A percentile compares a stretch with the other conserved stretches of the same genome.
Conservation (phyloP, 768 basidiomycete genomes). For the Leccinellum luteum region DNA sequence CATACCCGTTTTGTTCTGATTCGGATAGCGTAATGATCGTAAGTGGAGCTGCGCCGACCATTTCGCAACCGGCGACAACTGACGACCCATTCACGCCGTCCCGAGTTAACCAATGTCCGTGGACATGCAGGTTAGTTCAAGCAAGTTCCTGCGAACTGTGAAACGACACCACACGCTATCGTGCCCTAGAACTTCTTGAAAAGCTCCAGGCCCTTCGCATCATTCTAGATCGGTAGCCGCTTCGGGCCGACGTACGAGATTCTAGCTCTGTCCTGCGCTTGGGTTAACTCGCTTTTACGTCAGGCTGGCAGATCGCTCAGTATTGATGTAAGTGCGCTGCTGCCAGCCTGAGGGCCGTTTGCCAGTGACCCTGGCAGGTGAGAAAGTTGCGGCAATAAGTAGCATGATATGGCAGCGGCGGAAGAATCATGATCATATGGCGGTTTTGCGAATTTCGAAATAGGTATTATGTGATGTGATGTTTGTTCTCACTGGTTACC, state of each 20-base stretch:
- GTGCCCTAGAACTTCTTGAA: neutral
- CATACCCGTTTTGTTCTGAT: neutral
- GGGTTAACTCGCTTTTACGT: neutral
- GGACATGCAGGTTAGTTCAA: neutral
- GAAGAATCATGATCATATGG: neutral
- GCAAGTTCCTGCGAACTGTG: neutral
- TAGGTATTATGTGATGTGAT: neutral
- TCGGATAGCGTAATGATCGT: constrained; percentile 3
- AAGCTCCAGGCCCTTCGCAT: neutral
- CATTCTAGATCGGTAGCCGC: neutral
- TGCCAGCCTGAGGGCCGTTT: neutral
- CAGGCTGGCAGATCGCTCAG: neutral
- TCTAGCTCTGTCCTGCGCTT: too few species aligned
- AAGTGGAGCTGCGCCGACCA: neutral
- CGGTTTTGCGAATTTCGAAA: neutral
- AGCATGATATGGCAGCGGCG: neutral
- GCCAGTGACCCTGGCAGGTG: too few species aligned
- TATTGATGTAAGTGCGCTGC: neutral
- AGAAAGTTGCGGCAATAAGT: neutral
- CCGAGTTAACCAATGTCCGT: neutral
- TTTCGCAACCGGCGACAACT: too few species aligned
- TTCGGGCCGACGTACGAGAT: neutral
- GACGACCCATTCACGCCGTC: neutral
- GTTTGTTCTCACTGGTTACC: too few species aligned
- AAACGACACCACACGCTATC: neutral